Evolutionary conservation across 2,329 filamentous ascomycete species (phyloP).

Genomic region (Neofusicoccum kwambonambiense): DNA sequence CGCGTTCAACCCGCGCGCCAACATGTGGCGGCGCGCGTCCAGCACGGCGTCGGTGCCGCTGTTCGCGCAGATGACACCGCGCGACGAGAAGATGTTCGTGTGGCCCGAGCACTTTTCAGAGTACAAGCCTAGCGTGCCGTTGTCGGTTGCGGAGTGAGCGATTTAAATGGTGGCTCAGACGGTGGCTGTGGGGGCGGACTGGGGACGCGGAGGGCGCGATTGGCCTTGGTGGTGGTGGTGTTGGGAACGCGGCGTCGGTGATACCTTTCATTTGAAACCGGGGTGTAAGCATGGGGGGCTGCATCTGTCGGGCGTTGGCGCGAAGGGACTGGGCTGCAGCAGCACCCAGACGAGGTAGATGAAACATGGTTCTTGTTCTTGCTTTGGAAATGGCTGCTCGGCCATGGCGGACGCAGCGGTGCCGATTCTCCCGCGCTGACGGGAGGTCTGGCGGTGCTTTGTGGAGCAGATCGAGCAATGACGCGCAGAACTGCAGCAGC

Average conservation of each 20-base stretch:
- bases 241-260: slow-evolving; percentile 2
- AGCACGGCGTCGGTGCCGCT: slow-evolving; percentile 57
- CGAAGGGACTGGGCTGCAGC: slow-evolving; percentile 8
- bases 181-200: neutral
- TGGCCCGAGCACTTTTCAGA: slow-evolving; percentile 58
- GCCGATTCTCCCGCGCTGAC: neutral
- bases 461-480: slow-evolving; percentile 12
- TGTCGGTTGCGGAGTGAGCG: neutral
- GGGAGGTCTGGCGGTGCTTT: neutral
- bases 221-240: neutral
- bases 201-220: neutral
- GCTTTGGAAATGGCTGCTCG: neutral
- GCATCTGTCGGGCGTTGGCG: slow-evolving; percentile 1
- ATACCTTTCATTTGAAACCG: slow-evolving; percentile 1
- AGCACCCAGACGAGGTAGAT: neutral
- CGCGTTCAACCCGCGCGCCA: slow-evolving; percentile 66
- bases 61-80: slow-evolving; percentile 50
- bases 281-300: neutral
- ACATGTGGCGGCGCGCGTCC: slow-evolving; percentile 64
- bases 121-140: slow-evolving; percentile 19
- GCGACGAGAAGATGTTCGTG: slow-evolving; percentile 62
- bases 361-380: neutral
- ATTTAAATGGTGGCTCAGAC: slow-evolving; percentile 11
- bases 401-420: neutral
- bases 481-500: slow-evolving; percentile 6